Evolutionary conservation across 805 yeast genomes (phyloP).

Genomic region (Candida sakaeoensis): DNA sequence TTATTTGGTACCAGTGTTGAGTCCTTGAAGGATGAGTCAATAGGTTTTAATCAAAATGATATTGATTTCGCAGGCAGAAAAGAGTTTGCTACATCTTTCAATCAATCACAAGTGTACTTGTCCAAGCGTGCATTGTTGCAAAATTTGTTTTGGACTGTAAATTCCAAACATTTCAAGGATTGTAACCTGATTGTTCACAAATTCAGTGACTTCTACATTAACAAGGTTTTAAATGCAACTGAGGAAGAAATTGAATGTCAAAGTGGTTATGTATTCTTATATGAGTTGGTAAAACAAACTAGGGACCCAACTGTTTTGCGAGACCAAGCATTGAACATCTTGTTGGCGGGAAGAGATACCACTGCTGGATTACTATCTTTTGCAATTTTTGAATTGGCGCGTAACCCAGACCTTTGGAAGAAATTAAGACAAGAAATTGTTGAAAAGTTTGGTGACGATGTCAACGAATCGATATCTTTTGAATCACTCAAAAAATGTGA

Average conservation of each 20-base stretch:
- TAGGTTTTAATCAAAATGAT: constrained; percentile 17
- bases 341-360: constrained; percentile 37
- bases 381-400: constrained; percentile 27
- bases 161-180: constrained; percentile 29
- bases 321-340: constrained; percentile 36
- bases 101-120: constrained; percentile 29
- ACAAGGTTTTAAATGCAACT: constrained; percentile 26
- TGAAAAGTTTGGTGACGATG: constrained; percentile 24
- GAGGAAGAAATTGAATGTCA: constrained; percentile 26
- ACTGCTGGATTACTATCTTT: constrained; percentile 32
- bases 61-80: constrained; percentile 20
- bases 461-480: constrained; percentile 22
- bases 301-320: constrained; percentile 31
- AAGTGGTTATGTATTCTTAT: constrained; percentile 33
- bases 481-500: constrained; percentile 32
- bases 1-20: constrained; percentile 35
- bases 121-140: constrained; percentile 31
- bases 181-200: constrained; percentile 29
- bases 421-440: constrained; percentile 26
- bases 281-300: constrained; percentile 36
- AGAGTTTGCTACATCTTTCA: constrained; percentile 27
- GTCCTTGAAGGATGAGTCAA: constrained; percentile 21
- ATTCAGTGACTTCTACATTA: constrained; percentile 27
- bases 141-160: constrained; percentile 24
- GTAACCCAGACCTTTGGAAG: constrained; percentile 26